phyloP scores from a whole-genome alignment of 2,329 filamentous ascomycete genomes.

The Talaromyces sp. region DNA sequence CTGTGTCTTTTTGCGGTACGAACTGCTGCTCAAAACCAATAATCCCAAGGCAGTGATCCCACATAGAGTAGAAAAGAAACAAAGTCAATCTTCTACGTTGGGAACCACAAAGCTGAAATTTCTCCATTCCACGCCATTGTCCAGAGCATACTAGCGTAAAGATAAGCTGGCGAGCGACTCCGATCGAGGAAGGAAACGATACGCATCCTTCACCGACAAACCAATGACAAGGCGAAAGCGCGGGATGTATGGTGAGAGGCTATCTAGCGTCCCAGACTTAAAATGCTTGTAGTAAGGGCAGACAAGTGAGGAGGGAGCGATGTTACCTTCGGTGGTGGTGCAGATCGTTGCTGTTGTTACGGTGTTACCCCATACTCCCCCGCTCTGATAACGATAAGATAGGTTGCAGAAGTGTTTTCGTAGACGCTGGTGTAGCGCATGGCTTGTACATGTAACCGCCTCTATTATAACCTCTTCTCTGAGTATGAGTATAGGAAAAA shows the following conservation, averaged over 20 bases:
- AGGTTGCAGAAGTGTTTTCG: background rate
- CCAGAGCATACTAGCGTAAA: constrained; percentile 2
- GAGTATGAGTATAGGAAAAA: background rate
- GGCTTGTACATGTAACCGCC: background rate
- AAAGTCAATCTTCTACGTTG: background rate
- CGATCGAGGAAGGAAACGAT: background rate
- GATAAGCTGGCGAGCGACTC: background rate
- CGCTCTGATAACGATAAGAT: background rate
- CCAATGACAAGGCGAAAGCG: background rate
- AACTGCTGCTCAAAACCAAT: background rate
- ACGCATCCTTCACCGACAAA: background rate
- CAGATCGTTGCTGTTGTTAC: background rate
- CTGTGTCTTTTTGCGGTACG: constrained; percentile 5
- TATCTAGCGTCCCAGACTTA: background rate
- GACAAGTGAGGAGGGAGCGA: constrained; percentile 13
- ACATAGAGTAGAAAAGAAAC: background rate
- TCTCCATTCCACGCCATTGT: background rate
- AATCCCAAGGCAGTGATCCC: too few relatives aligned
- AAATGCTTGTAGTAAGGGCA: background rate
- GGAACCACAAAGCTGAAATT: background rate
- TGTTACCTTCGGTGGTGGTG: constrained; percentile 8
- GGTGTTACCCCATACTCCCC: background rate
- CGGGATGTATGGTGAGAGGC: background rate
- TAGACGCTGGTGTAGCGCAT: background rate
- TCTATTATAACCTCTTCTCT: too few relatives aligned